Evolutionary conservation across 345 rosid genomes (phyloP), one percentile per base, ranked within the genome.

Genomic region (Diplotaxis tenuifolia): DNA sequence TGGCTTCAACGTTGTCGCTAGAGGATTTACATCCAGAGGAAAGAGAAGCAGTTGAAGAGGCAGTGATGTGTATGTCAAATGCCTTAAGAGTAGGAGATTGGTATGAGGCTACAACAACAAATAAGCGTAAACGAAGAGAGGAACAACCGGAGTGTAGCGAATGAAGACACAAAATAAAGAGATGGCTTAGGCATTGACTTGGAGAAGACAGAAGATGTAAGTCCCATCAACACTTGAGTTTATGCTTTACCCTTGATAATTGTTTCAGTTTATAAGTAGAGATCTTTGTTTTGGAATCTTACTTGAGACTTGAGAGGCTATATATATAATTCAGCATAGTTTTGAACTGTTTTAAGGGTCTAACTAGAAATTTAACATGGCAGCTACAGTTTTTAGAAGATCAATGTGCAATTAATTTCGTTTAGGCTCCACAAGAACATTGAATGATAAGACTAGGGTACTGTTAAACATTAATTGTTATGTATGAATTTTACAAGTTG

Each of bases 61-160:
- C 81, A 67, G 65, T 67, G 78, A 62, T 61, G 72, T 32, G 34
- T 63, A 79, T 79, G 78, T 79, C 82, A 1, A 73, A 69, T 61
- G 82, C 82, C 7, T 79, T 79, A 58, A 63, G 79, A 50, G 71
- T 79, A 42, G 82, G 82, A 68, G 82, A 74, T 21, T 79, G 82
- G 82, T 74, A 69, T 6, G 82, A 79, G 16, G 68, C 72, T 19
- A 36, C 71, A 21, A 63, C 78, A 25, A 63, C 62, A 25, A 56
- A 49, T 19, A 78, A 73, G 18, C 82, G 82, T 7, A 78, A 73
- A 57, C 74, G 71, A 47, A 78, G 75, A 18, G 82, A 78, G 53
- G 81, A 78, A 56, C 78, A 59, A 64, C 15, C 68, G 16, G 82
- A 78, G 10, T 73, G 62, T 67, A 78, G 78, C 31, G 82, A 74